Conservation (phyloP, 2,329 filamentous ascomycete genomes). For the Colletotrichum kahawae region DNA sequence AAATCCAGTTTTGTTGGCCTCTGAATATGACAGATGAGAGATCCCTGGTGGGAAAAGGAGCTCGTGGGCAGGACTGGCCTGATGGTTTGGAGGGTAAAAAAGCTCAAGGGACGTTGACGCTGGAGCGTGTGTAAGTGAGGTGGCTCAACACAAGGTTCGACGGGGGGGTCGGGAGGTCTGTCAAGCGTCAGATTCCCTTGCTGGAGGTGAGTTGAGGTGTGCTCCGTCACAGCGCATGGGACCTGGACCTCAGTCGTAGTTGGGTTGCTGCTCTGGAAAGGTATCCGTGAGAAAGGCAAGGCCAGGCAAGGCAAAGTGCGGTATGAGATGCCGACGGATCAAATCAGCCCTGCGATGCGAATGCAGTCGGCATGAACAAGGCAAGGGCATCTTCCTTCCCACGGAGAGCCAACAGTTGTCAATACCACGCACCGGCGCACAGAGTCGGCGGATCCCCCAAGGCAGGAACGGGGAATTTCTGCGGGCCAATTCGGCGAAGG, state of each 20-base stretch:
- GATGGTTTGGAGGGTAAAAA: neutral
- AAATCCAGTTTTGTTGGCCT: neutral
- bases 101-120: neutral
- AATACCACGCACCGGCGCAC: neutral
- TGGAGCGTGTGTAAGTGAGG: neutral
- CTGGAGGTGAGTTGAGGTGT: neutral
- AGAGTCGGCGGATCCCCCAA: neutral
- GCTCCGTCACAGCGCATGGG: neutral
- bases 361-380: neutral
- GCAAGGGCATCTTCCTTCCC: neutral
- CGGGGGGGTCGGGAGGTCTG: neutral
- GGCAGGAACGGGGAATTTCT: neutral
- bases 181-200: neutral
- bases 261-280: neutral
- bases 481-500: neutral
- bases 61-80: neutral
- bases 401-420: neutral
- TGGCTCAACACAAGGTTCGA: neutral
- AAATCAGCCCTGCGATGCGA: neutral
- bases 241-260: neutral
- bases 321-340: neutral
- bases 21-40: neutral
- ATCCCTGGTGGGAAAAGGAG: neutral
- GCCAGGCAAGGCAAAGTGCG: neutral
- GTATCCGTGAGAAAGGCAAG: neutral